These are phyloP conservation scores for Dalechampia spathulata DNA, from an alignment of 441 rosid species.

Conservation along the genomic window DNA sequence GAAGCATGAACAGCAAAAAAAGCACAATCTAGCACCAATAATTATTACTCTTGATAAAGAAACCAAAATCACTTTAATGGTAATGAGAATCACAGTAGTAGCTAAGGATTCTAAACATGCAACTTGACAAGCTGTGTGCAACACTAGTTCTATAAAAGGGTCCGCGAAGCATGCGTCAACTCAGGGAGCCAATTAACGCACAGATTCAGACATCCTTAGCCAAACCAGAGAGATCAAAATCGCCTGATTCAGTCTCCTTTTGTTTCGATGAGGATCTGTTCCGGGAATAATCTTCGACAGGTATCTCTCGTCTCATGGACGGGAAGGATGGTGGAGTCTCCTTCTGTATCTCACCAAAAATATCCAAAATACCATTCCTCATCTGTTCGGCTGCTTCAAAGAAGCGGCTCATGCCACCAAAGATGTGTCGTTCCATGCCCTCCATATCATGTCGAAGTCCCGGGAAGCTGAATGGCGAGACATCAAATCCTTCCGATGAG, in stretches of 20 bases:
- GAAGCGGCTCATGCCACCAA: constrained; percentile 49
- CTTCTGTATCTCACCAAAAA: constrained; percentile 28
- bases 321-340: constrained; percentile 25
- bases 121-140: no score
- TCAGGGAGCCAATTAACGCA: no score
- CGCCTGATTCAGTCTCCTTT: constrained; percentile 22
- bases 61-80: no score
- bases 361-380: constrained; percentile 46
- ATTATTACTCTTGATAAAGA: no score
- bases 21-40: no score
- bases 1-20: no score
- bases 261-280: constrained; percentile 24
- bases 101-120: no score
- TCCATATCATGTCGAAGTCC: constrained; percentile 69
- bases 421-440: constrained; percentile 47
- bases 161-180: no score
- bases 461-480: constrained; percentile 51
- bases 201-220: constrained; percentile 74
- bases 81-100: no score
- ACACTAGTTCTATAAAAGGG: no score
- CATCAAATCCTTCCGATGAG: constrained; percentile 24
- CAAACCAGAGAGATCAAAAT: constrained; percentile 58
- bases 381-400: constrained; percentile 64
- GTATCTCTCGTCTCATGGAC: constrained; percentile 30
- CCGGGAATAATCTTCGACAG: constrained; percentile 35